A percentile compares a stretch with the other conserved stretches of the same genome.
Evolutionary conservation across 257 asterid species (phyloP).

Genomic region (Cordia subcordata): DNA sequence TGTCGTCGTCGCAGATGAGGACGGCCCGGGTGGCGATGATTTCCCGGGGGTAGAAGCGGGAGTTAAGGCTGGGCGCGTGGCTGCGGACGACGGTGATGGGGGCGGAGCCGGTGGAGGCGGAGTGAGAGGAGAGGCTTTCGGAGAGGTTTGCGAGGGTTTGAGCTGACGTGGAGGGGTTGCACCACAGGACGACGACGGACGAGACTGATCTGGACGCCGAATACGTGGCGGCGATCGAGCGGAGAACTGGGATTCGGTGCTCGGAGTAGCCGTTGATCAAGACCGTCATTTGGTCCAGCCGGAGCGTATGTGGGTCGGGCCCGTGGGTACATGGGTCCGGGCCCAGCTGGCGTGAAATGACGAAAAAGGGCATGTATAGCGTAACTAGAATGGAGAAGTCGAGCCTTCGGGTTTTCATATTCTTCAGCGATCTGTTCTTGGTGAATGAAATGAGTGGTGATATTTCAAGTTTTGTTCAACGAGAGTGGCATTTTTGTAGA

Average conservation of each 20-base stretch:
- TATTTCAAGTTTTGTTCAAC: background rate
- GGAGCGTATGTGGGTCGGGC: slow-evolving; percentile 40
- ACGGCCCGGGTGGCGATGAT: slow-evolving; percentile 55
- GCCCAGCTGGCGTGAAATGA: slow-evolving; percentile 39
- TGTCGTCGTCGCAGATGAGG: slow-evolving; percentile 87
- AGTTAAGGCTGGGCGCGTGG: slow-evolving; percentile 63
- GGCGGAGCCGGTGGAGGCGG: slow-evolving; percentile 26
- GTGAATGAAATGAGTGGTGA: too few species aligned
- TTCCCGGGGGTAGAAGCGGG: slow-evolving; percentile 64
- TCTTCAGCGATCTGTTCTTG: background rate
- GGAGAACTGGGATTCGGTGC: slow-evolving; percentile 69
- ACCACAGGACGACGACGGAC: slow-evolving; percentile 66
- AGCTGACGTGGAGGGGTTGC: slow-evolving; percentile 68
- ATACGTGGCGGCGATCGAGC: slow-evolving; percentile 62
- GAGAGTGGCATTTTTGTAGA: slow-evolving; percentile 15
- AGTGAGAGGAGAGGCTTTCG: slow-evolving; percentile 43
- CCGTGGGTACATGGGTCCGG: slow-evolving; percentile 20
- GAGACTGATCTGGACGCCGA: slow-evolving; percentile 57
- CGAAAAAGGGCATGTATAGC: slow-evolving; percentile 33
- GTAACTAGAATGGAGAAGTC: slow-evolving; percentile 14
- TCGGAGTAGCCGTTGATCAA: slow-evolving; percentile 87
- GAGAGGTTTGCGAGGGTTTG: slow-evolving; percentile 47
- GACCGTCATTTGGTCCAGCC: slow-evolving; percentile 74
- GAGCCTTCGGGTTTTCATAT: slow-evolving; percentile 9
- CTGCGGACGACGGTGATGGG: slow-evolving; percentile 46